These are phyloP conservation scores for Wallacemonas rigidus DNA, from an alignment of 208 protist species.

Conservation along the genomic window DNA sequence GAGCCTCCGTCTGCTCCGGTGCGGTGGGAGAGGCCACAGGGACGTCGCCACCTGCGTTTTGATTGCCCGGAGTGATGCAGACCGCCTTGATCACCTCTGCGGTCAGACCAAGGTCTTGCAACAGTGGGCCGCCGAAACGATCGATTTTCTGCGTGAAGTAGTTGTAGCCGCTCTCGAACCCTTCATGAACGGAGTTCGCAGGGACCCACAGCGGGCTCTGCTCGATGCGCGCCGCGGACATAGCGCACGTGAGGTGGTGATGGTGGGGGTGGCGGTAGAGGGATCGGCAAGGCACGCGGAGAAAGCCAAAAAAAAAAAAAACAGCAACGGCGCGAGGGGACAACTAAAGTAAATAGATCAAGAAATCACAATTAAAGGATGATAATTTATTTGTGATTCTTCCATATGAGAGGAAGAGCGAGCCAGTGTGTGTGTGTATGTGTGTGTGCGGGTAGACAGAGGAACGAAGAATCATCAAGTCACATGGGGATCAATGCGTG, in stretches of 20 bases:
- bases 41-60: constrained; percentile 21
- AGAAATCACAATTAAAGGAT: too few species aligned
- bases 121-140: constrained; percentile 33
- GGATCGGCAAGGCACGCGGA: too few species aligned
- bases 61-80: constrained; percentile 9
- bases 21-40: constrained; percentile 25
- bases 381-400: too few species aligned
- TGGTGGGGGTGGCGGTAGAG: too few species aligned
- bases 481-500: too few species aligned
- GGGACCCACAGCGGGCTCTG: constrained; percentile 32
- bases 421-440: too few species aligned
- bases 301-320: constrained; percentile 2
- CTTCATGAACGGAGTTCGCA: constrained; percentile 12
- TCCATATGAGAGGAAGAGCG: too few species aligned
- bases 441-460: too few species aligned
- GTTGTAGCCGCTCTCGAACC: constrained; percentile 27
- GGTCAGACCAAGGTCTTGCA: constrained; percentile 24
- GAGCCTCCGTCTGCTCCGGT: not conserved
- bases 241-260: not conserved
- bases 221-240: constrained; percentile 15
- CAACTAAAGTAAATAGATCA: too few species aligned
- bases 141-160: constrained; percentile 29
- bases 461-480: too few species aligned
- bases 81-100: constrained; percentile 1
- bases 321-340: not conserved